These are phyloP conservation scores for Plasmodium knowlesi DNA, from an alignment of 169 alveolate species.

Conservation along the genomic window DNA sequence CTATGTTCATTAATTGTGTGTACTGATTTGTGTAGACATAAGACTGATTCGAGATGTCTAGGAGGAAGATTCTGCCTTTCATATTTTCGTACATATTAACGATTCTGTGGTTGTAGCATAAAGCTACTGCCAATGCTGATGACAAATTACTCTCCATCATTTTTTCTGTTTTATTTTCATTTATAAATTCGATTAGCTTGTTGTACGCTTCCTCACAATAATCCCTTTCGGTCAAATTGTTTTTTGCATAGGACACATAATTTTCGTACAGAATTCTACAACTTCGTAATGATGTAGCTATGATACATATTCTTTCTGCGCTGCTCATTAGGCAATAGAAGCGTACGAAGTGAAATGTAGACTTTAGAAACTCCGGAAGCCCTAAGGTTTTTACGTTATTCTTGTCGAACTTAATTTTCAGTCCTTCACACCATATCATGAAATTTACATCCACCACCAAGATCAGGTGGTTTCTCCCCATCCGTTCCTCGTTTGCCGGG, in stretches of 20 bases:
- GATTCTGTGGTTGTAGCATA: constrained; percentile 64
- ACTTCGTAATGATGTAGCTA: constrained; percentile 43
- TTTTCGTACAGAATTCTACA: constrained; percentile 58
- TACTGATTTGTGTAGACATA: constrained; percentile 68
- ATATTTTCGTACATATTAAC: constrained; percentile 59
- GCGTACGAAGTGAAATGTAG: constrained; percentile 39
- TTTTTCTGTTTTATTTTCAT: constrained; percentile 26
- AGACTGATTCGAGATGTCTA: constrained; percentile 43
- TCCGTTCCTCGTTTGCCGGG: constrained; percentile 9
- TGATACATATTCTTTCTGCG: constrained; percentile 70
- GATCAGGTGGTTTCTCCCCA: constrained; percentile 29
- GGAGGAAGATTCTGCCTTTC: constrained; percentile 33
- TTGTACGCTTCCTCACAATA: constrained; percentile 45
- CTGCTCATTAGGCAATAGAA: constrained; percentile 65
- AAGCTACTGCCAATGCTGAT: constrained; percentile 46
- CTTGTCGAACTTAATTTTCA: constrained; percentile 64
- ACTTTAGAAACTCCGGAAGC: constrained; percentile 40
- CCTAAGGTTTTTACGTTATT: constrained; percentile 24
- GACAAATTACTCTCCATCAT: constrained; percentile 50
- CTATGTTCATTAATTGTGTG: constrained; percentile 72
- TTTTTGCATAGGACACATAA: constrained; percentile 51
- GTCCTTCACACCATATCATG: constrained; percentile 67
- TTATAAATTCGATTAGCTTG: constrained; percentile 46
- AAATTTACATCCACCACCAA: constrained; percentile 56
- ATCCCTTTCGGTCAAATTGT: constrained; percentile 59